These are phyloP conservation scores for Erysimum cheiri DNA, from an alignment of 441 rosid species.

Conservation along the genomic window DNA sequence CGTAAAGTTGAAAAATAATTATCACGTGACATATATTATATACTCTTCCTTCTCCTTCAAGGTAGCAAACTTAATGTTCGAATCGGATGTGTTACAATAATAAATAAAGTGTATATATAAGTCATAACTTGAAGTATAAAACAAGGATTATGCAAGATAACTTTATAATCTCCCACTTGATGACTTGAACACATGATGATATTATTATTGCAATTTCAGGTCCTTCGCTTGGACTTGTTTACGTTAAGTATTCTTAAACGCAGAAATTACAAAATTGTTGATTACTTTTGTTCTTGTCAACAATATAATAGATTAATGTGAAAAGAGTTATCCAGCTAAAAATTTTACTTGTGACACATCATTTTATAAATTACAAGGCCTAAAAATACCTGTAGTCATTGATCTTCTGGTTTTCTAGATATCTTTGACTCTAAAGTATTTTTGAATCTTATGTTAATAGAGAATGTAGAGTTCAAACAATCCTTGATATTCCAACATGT, in stretches of 20 bases:
- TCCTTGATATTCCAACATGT: not conserved
- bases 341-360: too few species aligned
- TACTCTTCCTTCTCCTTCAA: slow-evolving; percentile 26
- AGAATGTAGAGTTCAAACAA: not conserved
- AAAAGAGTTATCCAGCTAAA: too few species aligned
- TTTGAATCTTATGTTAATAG: not conserved
- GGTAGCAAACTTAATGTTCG: slow-evolving; percentile 22
- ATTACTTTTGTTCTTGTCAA: too few species aligned
- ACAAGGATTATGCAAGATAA: slow-evolving; percentile 31
- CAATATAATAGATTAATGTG: too few species aligned
- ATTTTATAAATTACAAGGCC: too few species aligned
- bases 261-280: not conserved
- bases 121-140: slow-evolving; percentile 41
- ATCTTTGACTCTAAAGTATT: not conserved
- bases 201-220: slow-evolving; percentile 19
- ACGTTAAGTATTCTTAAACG: slow-evolving; percentile 16
- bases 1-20: slow-evolving; percentile 34
- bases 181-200: too few species aligned
- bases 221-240: slow-evolving; percentile 17
- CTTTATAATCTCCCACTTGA: too few species aligned
- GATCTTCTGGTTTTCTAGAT: too few species aligned
- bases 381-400: too few species aligned
- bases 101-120: not conserved
- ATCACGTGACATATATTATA: slow-evolving; percentile 28
- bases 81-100: not conserved